Conservation (phyloP, 1,139 yeast species). For the Scheffersomyces parashehatae region DNA sequence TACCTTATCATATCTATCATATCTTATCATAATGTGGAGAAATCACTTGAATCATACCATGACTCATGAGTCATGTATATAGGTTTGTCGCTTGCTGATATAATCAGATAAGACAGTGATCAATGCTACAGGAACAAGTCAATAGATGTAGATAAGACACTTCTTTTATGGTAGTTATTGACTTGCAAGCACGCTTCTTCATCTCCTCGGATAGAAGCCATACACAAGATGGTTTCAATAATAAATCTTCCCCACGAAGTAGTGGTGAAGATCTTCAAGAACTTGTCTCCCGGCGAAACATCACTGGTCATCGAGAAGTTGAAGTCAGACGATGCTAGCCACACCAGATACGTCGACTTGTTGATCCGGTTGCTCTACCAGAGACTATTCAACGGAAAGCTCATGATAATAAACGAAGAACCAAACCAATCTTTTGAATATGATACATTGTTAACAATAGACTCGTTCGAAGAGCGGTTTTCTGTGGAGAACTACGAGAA, state of each 20-base stretch:
- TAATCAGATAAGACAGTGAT: too few species aligned
- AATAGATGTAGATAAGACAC: too few species aligned
- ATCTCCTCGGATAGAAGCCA: too few species aligned
- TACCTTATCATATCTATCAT: too few species aligned
- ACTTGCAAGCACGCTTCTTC: too few species aligned
- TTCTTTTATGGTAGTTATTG: too few species aligned
- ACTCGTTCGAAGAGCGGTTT: slow-evolving; percentile 17
- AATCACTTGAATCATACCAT: too few species aligned
- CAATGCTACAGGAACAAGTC: too few species aligned
- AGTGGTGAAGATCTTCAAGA: slow-evolving; percentile 21
- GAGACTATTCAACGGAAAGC: slow-evolving; percentile 11
- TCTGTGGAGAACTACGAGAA: slow-evolving; percentile 9
- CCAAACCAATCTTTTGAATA: slow-evolving; percentile 2
- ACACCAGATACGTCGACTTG: not conserved
- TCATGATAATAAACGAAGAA: slow-evolving; percentile 9
- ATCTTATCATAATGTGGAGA: too few species aligned
- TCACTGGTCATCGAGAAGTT: slow-evolving; percentile 13
- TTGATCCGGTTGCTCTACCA: slow-evolving; percentile 7
- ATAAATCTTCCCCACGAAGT: slow-evolving; percentile 27
- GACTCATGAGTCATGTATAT: too few species aligned
- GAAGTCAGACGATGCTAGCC: not conserved
- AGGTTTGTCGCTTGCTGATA: too few species aligned
- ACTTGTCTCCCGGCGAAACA: slow-evolving; percentile 24
- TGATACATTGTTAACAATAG: slow-evolving; percentile 15
- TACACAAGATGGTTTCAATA: slow-evolving; percentile 5